Conservation (phyloP, 305 asterid species). For the Fraxinus greggii region DNA sequence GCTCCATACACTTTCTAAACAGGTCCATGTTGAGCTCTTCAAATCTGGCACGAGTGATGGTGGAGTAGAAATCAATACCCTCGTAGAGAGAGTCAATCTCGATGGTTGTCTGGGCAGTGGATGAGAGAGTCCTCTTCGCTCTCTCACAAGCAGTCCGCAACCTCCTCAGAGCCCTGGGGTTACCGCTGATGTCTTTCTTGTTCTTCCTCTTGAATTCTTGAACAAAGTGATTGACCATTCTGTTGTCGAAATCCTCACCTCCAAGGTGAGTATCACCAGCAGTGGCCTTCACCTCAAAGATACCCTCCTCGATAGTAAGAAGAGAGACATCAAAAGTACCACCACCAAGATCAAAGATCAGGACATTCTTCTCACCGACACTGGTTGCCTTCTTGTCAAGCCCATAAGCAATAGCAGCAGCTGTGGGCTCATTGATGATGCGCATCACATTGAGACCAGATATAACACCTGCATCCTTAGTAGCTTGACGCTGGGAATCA, state of each 20-base stretch:
- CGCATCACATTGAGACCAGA: slow-evolving; percentile 83
- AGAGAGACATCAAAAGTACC: slow-evolving; percentile 79
- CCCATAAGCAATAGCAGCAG: slow-evolving; percentile 84
- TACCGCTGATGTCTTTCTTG: neutral
- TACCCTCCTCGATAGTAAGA: slow-evolving; percentile 75
- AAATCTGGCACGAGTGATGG: neutral
- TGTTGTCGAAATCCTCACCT: slow-evolving; percentile 76
- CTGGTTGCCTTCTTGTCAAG: slow-evolving; percentile 76
- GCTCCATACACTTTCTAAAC: neutral
- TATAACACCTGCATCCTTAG: slow-evolving; percentile 76
- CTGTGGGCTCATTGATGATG: slow-evolving; percentile 74
- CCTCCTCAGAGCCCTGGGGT: neutral
- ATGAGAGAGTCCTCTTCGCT: neutral
- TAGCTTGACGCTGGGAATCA: slow-evolving; percentile 81
- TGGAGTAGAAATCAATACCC: neutral
- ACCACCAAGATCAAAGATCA: slow-evolving; percentile 76
- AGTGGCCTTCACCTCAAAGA: slow-evolving; percentile 73
- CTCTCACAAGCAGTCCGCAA: neutral
- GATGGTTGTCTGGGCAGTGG: neutral
- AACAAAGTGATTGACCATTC: slow-evolving; percentile 28
- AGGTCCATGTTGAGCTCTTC: neutral
- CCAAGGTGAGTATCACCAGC: slow-evolving; percentile 83
- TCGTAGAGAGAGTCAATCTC: neutral
- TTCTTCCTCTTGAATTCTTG: neutral
- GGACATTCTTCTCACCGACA: slow-evolving; percentile 67